Base-by-base conservation (phyloP, 1,284 basidiomycete species). In the Fomitopsis pinicola region DNA sequence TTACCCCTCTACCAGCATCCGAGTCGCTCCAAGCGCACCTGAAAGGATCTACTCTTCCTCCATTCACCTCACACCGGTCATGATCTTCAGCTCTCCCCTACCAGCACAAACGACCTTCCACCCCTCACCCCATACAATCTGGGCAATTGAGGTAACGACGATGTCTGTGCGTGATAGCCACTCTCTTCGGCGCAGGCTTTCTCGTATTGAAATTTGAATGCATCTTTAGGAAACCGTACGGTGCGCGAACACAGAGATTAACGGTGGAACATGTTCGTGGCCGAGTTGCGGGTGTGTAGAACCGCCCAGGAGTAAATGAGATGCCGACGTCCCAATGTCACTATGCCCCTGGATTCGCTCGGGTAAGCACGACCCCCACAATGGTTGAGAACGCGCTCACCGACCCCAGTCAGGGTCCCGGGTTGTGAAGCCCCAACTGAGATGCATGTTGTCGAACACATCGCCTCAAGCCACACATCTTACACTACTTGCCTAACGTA, bases 41-140 rank as follows among this genome's bases (percentile, higher is more conserved):
- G 17, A 38, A 46, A 40, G 33, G 30, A 17, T 40, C 10, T 26
- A 3, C 36, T 10, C 35, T 26, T 54, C 33, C 15, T 30, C 22
- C 36, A 45, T 30, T 38, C 50, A 54, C 22, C 38, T 40, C 12
- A 14, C 12, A 15, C 38, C 38, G 5, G 38, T 40, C 33, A 57
- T 61, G 56, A 57, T 57, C 35, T 54, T 61, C 59, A 61, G 44
- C 56, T n/a, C 55, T 15, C 59, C 38, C 28, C 45, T 45, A 3
- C 56, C 50, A 8, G 56, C 59, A 8, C 59, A 61, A 33, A 61
- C 59, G 14, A 61, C 59, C 5, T 61, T 57, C 56, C 54, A 61
- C 38, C 55, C 59, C 14, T 58, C 59, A 8, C 55, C 56, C 14
- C 52, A 57, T 35, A 53, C 53, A 7, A 60, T 61, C 48, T 61